Evolutionary conservation across 176 grass and related monocot species (phyloP).

Genomic region (Tuctoria greenei): DNA sequence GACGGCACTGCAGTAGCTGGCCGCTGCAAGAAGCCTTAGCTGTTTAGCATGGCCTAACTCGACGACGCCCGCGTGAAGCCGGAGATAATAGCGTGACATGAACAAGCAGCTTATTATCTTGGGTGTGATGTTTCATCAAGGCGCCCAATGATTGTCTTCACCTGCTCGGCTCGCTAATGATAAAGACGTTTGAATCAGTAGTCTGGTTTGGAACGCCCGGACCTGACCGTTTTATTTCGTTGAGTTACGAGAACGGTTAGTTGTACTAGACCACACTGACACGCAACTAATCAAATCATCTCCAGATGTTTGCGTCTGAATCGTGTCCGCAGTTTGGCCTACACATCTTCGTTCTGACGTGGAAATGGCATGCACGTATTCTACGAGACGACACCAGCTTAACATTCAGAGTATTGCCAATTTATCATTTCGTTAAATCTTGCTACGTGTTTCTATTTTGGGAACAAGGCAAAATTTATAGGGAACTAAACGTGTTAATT

Average conservation of each 20-base stretch:
- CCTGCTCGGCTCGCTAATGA: background rate
- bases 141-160: slow-evolving; percentile 28
- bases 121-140: slow-evolving; percentile 17
- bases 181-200: background rate
- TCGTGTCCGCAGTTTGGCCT: slow-evolving; percentile 16
- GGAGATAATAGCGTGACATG: background rate
- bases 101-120: slow-evolving; percentile 7
- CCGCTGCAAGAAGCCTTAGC: background rate
- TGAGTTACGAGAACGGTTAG: slow-evolving; percentile 1
- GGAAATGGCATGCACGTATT: background rate
- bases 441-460: background rate
- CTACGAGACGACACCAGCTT: background rate
- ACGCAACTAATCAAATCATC: slow-evolving; percentile 23
- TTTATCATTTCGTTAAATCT: background rate
- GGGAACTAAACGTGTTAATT: background rate
- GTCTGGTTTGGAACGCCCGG: slow-evolving; percentile 20
- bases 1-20: slow-evolving; percentile 5
- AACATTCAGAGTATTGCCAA: background rate
- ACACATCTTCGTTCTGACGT: background rate
- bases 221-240: slow-evolving; percentile 28
- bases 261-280: slow-evolving; percentile 19
- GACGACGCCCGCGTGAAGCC: background rate
- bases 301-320: slow-evolving; percentile 18
- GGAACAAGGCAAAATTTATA: background rate
- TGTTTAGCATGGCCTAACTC: background rate